These are phyloP conservation scores for Ceratocystiopsis brevicomis DNA, from an alignment of 2,329 filamentous ascomycete genomes.

Conservation along the genomic window DNA sequence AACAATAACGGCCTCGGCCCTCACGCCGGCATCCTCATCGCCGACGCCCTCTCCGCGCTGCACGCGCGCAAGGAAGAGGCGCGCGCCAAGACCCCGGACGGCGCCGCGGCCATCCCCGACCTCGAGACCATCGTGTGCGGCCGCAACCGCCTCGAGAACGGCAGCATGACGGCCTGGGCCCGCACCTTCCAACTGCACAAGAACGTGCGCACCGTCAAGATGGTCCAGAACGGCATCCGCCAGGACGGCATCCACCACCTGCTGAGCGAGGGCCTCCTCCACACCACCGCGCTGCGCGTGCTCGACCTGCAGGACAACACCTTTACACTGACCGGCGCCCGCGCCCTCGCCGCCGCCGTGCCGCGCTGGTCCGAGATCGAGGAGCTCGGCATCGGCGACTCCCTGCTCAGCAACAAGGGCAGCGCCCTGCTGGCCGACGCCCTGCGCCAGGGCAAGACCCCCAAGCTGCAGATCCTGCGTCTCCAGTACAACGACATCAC, in stretches of 20 bases:
- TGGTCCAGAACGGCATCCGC: conserved; percentile 96
- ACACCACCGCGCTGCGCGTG: conserved; percentile 49
- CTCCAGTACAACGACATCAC: conserved; percentile 94
- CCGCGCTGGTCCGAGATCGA: conserved; percentile 54
- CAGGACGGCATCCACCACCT: conserved; percentile 79
- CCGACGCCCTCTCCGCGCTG: conserved; percentile 67
- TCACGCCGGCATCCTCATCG: conserved; percentile 72
- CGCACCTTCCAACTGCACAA: conserved; percentile 68
- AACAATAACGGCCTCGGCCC: conserved; percentile 98
- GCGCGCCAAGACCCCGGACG: conserved; percentile 41
- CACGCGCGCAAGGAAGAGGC: conserved; percentile 70
- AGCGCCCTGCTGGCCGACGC: conserved; percentile 54
- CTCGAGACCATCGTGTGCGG: conserved; percentile 96
- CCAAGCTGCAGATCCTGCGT: conserved; percentile 60
- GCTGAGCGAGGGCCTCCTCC: conserved; percentile 56
- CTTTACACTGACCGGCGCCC: conserved; percentile 66
- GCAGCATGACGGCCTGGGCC: conserved; percentile 87
- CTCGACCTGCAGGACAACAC: conserved; percentile 96
- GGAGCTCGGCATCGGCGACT: conserved; percentile 82
- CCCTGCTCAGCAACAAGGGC: conserved; percentile 61
- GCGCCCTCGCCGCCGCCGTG: conserved; percentile 57
- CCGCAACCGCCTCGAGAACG: conserved; percentile 86
- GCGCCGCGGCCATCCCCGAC: conserved; percentile 46
- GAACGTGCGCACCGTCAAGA: conserved; percentile 71
- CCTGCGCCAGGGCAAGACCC: conserved; percentile 56